Percentiles rank a stretch among this genome's conserved stretches.
These are phyloP conservation scores for Penicillium sp. DNA, from an alignment of 2,329 filamentous ascomycete species.

Conservation along the genomic window DNA sequence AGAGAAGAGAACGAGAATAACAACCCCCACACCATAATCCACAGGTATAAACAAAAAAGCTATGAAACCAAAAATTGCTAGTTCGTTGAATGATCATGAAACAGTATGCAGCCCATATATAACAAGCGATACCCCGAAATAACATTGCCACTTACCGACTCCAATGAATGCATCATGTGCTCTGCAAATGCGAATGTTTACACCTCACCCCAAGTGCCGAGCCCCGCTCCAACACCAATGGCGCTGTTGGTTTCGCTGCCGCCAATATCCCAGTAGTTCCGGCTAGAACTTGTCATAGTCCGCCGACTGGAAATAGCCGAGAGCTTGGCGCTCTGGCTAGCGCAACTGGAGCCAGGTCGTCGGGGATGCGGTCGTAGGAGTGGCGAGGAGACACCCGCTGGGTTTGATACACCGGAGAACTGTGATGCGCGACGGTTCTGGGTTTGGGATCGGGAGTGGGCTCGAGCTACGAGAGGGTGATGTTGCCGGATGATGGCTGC, in stretches of 20 bases:
- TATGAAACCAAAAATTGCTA: not conserved
- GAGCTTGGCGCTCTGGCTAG: conserved; percentile 80
- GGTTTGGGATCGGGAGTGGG: conserved; percentile 45
- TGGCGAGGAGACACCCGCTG: conserved; percentile 34
- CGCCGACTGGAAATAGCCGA: conserved; percentile 67
- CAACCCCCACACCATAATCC: not conserved
- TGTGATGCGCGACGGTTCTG: conserved; percentile 55
- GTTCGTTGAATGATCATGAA: not conserved
- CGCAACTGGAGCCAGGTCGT: conserved; percentile 66
- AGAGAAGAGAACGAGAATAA: conserved; percentile 2
- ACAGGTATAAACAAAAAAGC: conserved; percentile 2
- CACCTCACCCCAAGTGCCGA: conserved; percentile 79
- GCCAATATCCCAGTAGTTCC: conserved; percentile 92
- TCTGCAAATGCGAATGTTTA: conserved; percentile 31
- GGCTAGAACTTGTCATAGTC: conserved; percentile 60
- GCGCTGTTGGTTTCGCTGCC: conserved; percentile 74
- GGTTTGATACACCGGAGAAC: conserved; percentile 31
- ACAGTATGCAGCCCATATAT: not conserved
- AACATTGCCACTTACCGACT: not conserved
- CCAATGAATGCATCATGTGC: not conserved
- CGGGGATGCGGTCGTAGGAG: conserved; percentile 48
- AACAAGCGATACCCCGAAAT: not conserved
- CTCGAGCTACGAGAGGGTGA: conserved; percentile 76
- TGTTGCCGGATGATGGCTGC: conserved; percentile 83
- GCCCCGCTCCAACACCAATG: conserved; percentile 66